Base-by-base conservation (phyloP, 2,329 filamentous ascomycete genomes). In the Diaporthe velutina region DNA sequence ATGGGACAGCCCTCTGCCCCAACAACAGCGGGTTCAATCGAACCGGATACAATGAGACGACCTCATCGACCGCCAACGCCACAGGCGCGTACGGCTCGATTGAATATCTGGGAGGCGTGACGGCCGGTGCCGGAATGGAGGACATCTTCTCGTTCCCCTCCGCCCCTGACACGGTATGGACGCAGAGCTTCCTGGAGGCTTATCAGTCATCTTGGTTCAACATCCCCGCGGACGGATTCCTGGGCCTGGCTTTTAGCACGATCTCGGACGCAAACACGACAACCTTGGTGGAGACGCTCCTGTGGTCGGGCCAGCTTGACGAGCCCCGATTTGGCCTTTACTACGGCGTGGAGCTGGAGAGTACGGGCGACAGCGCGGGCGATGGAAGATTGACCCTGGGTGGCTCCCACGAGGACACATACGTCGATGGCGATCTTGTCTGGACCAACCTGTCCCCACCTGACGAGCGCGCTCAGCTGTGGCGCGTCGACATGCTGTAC, bases 221-320 rank as follows among this genome's bases (percentile, higher is more conserved):
- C 9, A 77, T 81, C 9, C 76, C 83, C 0, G 80, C 78, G 5
- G 80, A 83, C 58, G 83, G 83, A 30, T 84, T 84, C 76, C 71
- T 84, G 42, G 83, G 83, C 0, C 76, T 84, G 4, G 80, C 79
- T 2, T 84, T 84, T 40, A 75, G 76, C 22, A 80, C 79, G 30
- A 83, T 84, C 58, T 61, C 79, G 12, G 82, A 80, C 6, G 80
- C 78, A 19, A 77, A 77, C 48, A 78, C 82, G 1, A 76, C 77
- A 3, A 82, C 83, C 0, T 25, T 84, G 17, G 79, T 82, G 17
- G 82, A 84, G 75, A 79, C 80, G 8, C 74, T 84, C 48, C 78
- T 84, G 77, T 70, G 75, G 42, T 70, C 79, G 2, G 78, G 78
- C 71, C 38, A 78, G 33, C 76, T 84, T n/a, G 82, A 83, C 75